phyloP scores from a whole-genome alignment of 805 yeast species.

The Yarrowia deformans region DNA sequence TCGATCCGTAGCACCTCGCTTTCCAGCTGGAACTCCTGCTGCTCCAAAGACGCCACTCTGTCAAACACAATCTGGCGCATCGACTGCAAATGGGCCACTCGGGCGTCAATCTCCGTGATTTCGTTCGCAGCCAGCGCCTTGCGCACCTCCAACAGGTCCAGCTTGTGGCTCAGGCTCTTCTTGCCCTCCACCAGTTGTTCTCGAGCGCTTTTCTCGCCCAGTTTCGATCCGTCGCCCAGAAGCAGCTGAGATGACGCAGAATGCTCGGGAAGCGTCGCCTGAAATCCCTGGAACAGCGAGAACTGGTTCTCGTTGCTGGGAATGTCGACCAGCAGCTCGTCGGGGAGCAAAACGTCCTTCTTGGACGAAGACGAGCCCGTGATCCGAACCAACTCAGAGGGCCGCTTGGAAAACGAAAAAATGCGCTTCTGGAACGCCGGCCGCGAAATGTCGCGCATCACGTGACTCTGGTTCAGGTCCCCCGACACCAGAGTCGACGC shows the following conservation, averaged over 20 bases:
- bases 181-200: slow-evolving; percentile 53
- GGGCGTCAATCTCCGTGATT: slow-evolving; percentile 66
- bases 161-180: slow-evolving; percentile 54
- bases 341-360: slow-evolving; percentile 63
- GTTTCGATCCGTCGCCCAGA: slow-evolving; percentile 44
- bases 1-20: slow-evolving; percentile 45
- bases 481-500: slow-evolving; percentile 49
- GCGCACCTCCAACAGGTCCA: slow-evolving; percentile 66
- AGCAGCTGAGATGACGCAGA: slow-evolving; percentile 30
- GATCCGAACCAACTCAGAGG: slow-evolving; percentile 49
- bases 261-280: slow-evolving; percentile 53
- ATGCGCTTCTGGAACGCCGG: slow-evolving; percentile 54
- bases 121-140: slow-evolving; percentile 71
- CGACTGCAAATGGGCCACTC: slow-evolving; percentile 59
- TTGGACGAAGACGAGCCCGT: slow-evolving; percentile 50
- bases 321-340: slow-evolving; percentile 63
- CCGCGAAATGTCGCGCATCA: slow-evolving; percentile 56
- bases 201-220: slow-evolving; percentile 44
- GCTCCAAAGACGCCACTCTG: slow-evolving; percentile 66
- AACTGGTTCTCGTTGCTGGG: slow-evolving; percentile 54
- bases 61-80: slow-evolving; percentile 64
- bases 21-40: slow-evolving; percentile 64
- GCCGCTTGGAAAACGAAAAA: slow-evolving; percentile 49
- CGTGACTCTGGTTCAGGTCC: slow-evolving; percentile 54
- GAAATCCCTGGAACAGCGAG: slow-evolving; percentile 74